Conservation (phyloP, 495 filamentous ascomycete genomes). For the Cetradonia linearis region DNA sequence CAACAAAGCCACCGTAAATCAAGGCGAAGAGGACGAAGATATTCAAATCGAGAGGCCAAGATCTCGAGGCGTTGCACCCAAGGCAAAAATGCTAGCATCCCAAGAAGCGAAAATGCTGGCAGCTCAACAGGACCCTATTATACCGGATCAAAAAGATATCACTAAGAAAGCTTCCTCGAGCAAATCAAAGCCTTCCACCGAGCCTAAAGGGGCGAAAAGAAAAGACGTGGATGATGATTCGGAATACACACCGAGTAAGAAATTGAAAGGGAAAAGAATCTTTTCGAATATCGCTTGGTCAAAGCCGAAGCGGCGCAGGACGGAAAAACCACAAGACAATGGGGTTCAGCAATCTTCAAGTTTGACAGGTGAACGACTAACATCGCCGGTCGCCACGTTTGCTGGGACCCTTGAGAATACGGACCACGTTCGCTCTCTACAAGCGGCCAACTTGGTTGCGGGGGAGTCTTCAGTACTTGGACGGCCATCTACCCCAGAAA, state of each 20-base stretch:
- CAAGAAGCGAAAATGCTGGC: neutral
- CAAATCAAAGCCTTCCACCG: neutral
- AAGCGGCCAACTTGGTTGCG: neutral
- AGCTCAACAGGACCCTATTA: neutral
- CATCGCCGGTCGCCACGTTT: neutral
- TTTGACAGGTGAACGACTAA: neutral
- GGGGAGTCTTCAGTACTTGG: neutral
- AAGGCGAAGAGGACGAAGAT: neutral
- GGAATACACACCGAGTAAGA: slow-evolving; percentile 4
- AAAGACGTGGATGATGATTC: neutral
- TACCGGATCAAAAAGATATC: neutral
- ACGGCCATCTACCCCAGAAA: neutral
- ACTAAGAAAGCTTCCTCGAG: neutral
- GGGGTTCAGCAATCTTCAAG: neutral
- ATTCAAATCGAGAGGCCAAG: neutral
- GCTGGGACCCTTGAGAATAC: neutral
- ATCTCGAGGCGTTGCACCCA: neutral
- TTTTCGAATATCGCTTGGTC: neutral
- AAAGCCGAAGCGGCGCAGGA: neutral
- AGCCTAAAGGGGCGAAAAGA: neutral
- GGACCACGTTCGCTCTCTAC: neutral
- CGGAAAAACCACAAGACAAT: neutral
- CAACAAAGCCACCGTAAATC: neutral
- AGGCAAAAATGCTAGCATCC: neutral
- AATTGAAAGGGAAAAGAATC: neutral